A percentile compares a stretch with the other conserved stretches of the same genome.
Evolutionary conservation across 2,329 filamentous ascomycete species (phyloP).

Genomic region (Botryosphaeria dothidea): DNA sequence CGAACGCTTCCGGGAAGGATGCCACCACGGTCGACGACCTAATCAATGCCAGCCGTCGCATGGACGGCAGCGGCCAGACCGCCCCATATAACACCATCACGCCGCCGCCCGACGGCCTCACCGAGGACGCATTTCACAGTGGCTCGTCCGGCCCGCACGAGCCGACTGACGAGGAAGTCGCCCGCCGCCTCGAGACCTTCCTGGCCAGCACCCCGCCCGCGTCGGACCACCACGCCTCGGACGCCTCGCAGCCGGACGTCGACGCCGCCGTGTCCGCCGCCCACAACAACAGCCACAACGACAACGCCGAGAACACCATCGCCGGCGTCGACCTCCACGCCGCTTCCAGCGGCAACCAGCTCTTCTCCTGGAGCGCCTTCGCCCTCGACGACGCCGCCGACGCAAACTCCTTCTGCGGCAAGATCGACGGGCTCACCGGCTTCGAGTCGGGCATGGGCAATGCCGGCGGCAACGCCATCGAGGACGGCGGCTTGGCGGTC

Average conservation of each 20-base stretch:
- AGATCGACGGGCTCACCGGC: constrained; percentile 6
- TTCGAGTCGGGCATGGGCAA: neutral
- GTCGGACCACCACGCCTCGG: constrained; percentile 36
- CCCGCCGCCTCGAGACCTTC: constrained; percentile 49
- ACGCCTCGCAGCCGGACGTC: constrained; percentile 27
- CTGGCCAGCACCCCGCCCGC: constrained; percentile 53
- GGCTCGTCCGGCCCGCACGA: constrained; percentile 28
- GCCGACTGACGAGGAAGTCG: constrained; percentile 49
- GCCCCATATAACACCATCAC: constrained; percentile 30
- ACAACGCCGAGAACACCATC: constrained; percentile 14
- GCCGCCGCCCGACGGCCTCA: constrained; percentile 38
- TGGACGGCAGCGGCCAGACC: constrained; percentile 29
- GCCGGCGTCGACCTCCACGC: neutral
- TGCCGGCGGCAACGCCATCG: constrained; percentile 22
- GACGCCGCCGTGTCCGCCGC: constrained; percentile 37
- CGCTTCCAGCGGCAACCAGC: constrained; percentile 1
- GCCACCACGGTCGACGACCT: constrained; percentile 48
- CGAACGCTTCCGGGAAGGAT: neutral
- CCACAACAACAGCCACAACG: constrained; percentile 30
- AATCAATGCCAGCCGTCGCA: constrained; percentile 45
- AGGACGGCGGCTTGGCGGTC: constrained; percentile 41
- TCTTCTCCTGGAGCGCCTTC: constrained; percentile 20
- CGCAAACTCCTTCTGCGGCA: constrained; percentile 6
- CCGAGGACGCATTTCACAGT: constrained; percentile 25
- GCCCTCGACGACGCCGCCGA: constrained; percentile 22